Evolutionary conservation across 768 basidiomycete genomes (phyloP), one percentile per base, ranked within the genome.

Genomic region (Termitomyces sp.): DNA sequence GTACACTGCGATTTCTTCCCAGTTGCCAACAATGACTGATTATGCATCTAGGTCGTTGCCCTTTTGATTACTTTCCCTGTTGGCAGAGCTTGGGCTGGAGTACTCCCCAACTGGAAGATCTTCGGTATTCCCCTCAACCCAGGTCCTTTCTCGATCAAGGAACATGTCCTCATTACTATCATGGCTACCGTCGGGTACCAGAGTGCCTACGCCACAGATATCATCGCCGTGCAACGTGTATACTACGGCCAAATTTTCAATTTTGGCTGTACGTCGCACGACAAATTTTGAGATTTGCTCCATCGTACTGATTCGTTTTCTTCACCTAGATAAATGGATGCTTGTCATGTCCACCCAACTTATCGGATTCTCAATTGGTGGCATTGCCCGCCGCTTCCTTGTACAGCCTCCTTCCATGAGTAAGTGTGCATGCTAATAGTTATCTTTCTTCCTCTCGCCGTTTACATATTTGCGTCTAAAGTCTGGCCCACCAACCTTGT

Each of bases 311-410:
- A 33, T 35, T 55, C 47, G 33, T 62, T 24, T 3, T 30, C 62
- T 41, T 22, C 3, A 16, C 3, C 26, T 60, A 80, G 88, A 91
- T 69, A 87, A 90, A 72, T 88, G 89, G 85, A 81, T 91, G 70
- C 71, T 91, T 22, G 86, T 92, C 26, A 83, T 91, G 72, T 86
- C 83, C 32, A 85, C 85, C 1, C 86, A 88, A 65, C 72, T 90
- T 55, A 90, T 92, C 54, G 90, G 92, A 13, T 92, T 92, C 75
- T 91, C 89, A 4, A 83, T 92, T 55, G 91, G 90, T 75, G 66
- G 83, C 63, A 62, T 92, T 76, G 62, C 82, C 6, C 82, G 87
- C 32, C 84, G 90, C 11, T 92, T 92, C 78, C 79, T 92, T 38
- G 90, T 88, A 38, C 78, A 84, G 56, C 88, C 84, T 7, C 82